These are phyloP conservation scores for Scytalidium sp. DNA, from an alignment of 2,329 filamentous ascomycete genomes.

Conservation along the genomic window DNA sequence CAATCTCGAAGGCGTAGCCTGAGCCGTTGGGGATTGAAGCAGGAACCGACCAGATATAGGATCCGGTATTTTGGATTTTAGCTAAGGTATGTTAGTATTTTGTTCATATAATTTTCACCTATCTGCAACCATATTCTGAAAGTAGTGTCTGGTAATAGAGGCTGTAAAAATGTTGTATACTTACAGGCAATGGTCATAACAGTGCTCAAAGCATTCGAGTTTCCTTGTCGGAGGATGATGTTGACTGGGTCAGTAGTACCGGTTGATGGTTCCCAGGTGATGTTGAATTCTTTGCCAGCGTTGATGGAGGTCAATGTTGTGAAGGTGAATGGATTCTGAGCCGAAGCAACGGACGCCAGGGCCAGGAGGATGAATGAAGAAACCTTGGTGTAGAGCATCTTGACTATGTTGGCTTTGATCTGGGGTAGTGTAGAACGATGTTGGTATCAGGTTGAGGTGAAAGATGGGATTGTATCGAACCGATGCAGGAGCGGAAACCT, in stretches of 20 bases:
- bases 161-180: not conserved
- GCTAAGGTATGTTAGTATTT: slow-evolving; percentile 8
- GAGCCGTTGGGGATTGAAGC: slow-evolving; percentile 5
- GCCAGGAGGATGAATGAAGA: slow-evolving; percentile 10
- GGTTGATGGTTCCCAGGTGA: slow-evolving; percentile 13
- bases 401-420: not conserved
- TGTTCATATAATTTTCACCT: not conserved
- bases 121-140: too few relatives aligned
- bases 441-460: not conserved
- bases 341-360: slow-evolving; percentile 9
- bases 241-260: slow-evolving; percentile 12
- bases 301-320: slow-evolving; percentile 8
- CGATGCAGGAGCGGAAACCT: too few relatives aligned
- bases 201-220: slow-evolving; percentile 1
- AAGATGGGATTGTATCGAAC: not conserved
- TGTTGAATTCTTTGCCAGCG: slow-evolving; percentile 8
- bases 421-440: not conserved
- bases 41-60: slow-evolving; percentile 11
- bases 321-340: slow-evolving; percentile 22
- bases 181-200: slow-evolving; percentile 12
- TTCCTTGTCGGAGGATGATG: slow-evolving; percentile 16
- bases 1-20: slow-evolving; percentile 13
- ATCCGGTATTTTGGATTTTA: slow-evolving; percentile 7
- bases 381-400: slow-evolving; percentile 18
- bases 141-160: slow-evolving; percentile 4